Base-by-base conservation (phyloP, 805 yeast species). In the Hyphopichia homilentoma region DNA sequence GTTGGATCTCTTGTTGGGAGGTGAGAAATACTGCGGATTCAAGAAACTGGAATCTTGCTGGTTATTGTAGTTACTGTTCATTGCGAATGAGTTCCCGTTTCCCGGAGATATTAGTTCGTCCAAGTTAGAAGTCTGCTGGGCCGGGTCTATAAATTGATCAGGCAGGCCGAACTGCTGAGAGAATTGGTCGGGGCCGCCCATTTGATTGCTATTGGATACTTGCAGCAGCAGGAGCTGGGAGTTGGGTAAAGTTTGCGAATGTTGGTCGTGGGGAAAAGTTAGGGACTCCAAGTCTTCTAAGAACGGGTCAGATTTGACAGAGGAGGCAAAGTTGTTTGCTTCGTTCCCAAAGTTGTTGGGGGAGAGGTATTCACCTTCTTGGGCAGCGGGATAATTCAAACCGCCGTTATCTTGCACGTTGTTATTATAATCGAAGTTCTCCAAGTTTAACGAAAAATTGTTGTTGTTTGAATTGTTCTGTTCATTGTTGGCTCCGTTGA, bases 11-110 rank as follows among this genome's bases (percentile, higher is more conserved):
- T 53, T 48, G 8, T 52, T 47, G 7, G 59, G 54, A 3, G 73
- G 73, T 4, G 69, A 62, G 32, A 67, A 67, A 41, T 65, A 66
- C 36, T 62, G 68, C 5, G 68, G 53, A 23, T 59, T 57, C 17
- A 58, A 37, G 28, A 61, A 61, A 33, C 23, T 21, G 33, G 30
- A 34, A 25, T 18, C 31, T 20, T 22, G 16, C 16, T 29, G 30
- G 16, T 21, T 35, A 24, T 25, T 41, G 33, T 40, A 40, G 35
- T 36, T 38, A 23, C 36, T 33, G 23, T 29, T 33, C 30, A 20
- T 20, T 24, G 8, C 12, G 12, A 24, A 24, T 9, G 34, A 25
- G 33, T 19, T 30, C 15, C 34, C 30, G 27, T 44, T 47, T 18
- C 42, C 47, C 1, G 71, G 71, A 4, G 66, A 61, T 25, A 65